Evolutionary conservation across 148 eudicot genomes (phyloP).

Genomic region (Drosera capensis): DNA sequence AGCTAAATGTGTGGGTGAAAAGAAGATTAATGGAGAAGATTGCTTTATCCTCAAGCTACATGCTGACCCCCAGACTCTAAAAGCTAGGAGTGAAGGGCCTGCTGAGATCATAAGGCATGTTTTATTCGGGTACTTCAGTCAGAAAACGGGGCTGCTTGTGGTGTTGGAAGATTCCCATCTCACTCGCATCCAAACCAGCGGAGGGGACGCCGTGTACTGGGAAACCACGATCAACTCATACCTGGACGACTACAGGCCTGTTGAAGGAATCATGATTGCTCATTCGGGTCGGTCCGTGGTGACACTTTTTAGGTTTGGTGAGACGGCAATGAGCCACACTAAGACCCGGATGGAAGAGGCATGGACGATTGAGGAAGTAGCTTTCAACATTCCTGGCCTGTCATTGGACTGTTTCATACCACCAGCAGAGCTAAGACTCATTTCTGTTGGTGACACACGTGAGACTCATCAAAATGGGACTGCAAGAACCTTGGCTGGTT

Average conservation of each 20-base stretch:
- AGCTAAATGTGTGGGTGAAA: slow-evolving; percentile 49
- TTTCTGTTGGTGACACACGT: slow-evolving; percentile 37
- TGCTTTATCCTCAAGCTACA: slow-evolving; percentile 53
- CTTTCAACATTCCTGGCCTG: slow-evolving; percentile 66
- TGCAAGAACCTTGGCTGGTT: slow-evolving; percentile 35
- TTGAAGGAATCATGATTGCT: slow-evolving; percentile 91
- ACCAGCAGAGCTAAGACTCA: slow-evolving; percentile 63
- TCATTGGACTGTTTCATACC: slow-evolving; percentile 84
- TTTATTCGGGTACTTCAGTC: slow-evolving; percentile 49
- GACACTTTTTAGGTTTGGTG: slow-evolving; percentile 88
- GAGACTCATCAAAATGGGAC: slow-evolving; percentile 51
- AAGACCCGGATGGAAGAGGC: slow-evolving; percentile 73
- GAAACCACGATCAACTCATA: slow-evolving; percentile 80
- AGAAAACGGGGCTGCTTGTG: slow-evolving; percentile 46
- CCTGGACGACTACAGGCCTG: slow-evolving; percentile 66
- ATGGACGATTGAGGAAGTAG: slow-evolving; percentile 71
- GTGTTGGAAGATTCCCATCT: slow-evolving; percentile 55
- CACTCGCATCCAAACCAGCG: slow-evolving; percentile 80
- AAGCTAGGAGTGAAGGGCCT: slow-evolving; percentile 49
- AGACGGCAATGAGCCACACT: slow-evolving; percentile 69
- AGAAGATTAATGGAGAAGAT: slow-evolving; percentile 49
- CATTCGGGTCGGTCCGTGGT: slow-evolving; percentile 90
- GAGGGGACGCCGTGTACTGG: slow-evolving; percentile 97
- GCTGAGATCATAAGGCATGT: slow-evolving; percentile 56
- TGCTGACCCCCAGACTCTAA: slow-evolving; percentile 46